Evolutionary conservation across 2,329 filamentous ascomycete genomes (phyloP), one percentile per base, ranked within the genome.

Genomic region (Fusarium vanettenii): DNA sequence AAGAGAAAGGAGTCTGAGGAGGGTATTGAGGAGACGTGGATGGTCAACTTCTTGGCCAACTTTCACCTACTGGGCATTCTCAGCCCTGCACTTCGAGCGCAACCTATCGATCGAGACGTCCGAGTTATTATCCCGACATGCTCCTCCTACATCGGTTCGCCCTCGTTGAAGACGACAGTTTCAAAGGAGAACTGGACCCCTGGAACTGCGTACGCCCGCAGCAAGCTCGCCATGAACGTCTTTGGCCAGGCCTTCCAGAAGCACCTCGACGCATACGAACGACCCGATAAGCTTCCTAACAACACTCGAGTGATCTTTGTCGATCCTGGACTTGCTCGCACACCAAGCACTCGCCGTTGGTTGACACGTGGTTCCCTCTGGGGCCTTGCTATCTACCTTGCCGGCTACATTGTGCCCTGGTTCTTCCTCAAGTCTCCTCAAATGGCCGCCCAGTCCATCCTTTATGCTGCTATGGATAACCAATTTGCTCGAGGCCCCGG

Each of bases 1-100:
- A 84, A 86, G 73, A 86, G 89, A 31, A 85, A 83, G 2, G 85
- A 89, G 74, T 97, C 95, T 0, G 84, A 87, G 7, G 95, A 98
- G 79, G 95, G 95, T 1, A 86, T 98, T 16, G 96, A 98, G 81
- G 89, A 92, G 75, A 96, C 93, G 70, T 98, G 95, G 95, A 95
- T 95, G 85, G 88, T 98, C 78, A 99, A 99, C 81, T 99, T 95
- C 82, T 89, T 99, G 43, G 93, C 95, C 73, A 98, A 98, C 82
- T 98, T 98, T 85, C 97, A 99, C 80, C 88, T 99, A 5, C 88
- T 99, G 52, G 94, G 94, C 74, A 97, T 99, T 33, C 87, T 99
- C 39, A 97, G 93, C 77, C 97, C 97, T 0, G 96, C 97, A 0
- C 88, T 99, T 70, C 91, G 95, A 75, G 95, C 94, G 1, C 97